A percentile compares a stretch with the other conserved stretches of the same genome.
Evolutionary conservation across 2,329 filamentous ascomycete species (phyloP).

Genomic region (Penicillium sp.): DNA sequence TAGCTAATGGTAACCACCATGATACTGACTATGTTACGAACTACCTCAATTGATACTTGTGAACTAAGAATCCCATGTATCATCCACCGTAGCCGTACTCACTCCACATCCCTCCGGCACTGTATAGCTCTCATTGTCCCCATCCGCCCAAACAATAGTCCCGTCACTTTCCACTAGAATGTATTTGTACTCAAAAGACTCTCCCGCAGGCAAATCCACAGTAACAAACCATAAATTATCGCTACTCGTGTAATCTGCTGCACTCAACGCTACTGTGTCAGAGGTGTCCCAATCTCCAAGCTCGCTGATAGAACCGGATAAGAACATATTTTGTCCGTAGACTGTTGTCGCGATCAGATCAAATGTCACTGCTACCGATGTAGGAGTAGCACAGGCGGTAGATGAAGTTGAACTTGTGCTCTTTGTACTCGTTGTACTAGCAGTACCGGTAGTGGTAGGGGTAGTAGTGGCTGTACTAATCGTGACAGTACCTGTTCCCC

Average conservation of each 20-base stretch:
- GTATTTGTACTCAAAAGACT: slow-evolving; percentile 64
- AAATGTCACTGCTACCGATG: slow-evolving; percentile 60
- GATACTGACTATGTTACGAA: no score
- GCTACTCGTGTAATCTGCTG: slow-evolving; percentile 55
- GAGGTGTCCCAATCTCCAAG: slow-evolving; percentile 61
- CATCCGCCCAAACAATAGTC: slow-evolving; percentile 61
- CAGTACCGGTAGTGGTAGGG: slow-evolving; percentile 2
- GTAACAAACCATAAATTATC: slow-evolving; percentile 61
- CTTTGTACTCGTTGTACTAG: background rate
- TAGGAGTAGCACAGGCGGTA: slow-evolving; percentile 21
- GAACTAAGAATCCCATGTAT: slow-evolving; percentile 29
- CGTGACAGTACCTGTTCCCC: background rate
- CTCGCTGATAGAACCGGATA: slow-evolving; percentile 56
- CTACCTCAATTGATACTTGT: background rate
- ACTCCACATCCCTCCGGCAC: slow-evolving; percentile 35
- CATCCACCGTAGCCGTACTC: slow-evolving; percentile 30
- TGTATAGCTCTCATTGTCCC: slow-evolving; percentile 44
- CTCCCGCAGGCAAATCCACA: slow-evolving; percentile 54
- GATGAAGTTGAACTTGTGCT: slow-evolving; percentile 3
- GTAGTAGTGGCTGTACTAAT: background rate
- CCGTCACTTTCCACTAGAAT: slow-evolving; percentile 56
- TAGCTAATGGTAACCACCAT: no score
- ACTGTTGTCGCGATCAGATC: slow-evolving; percentile 54
- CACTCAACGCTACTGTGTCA: slow-evolving; percentile 56
- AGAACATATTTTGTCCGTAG: slow-evolving; percentile 62